Evolutionary conservation across 805 yeast species (phyloP), one percentile per base, ranked within the genome.

Genomic region (Metschnikowia similis): DNA sequence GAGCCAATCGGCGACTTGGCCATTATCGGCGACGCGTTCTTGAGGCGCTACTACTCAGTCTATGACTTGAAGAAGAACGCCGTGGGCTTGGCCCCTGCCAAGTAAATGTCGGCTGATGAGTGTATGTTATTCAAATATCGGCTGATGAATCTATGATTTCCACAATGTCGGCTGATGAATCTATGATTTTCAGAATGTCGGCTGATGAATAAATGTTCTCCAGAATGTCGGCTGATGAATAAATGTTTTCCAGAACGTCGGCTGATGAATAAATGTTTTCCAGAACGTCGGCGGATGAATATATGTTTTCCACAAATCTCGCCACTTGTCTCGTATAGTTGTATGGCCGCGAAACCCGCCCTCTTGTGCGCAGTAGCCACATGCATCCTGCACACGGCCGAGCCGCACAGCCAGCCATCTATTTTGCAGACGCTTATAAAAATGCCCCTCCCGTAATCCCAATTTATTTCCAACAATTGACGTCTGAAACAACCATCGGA

Each of bases 1-100:
- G 89, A 84, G 63, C 97, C 97, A 55, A 85, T 92, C 63, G 98
- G 98, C 52, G 97, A 96, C 59, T 72, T 94, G 72, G 96, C 97
- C 51, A 92, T 94, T 63, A 75, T 94, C 60, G 99, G 99, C 66
- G 99, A 94, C 66, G 92, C 98, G 13, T 94, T 94, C 85, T 82
- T 94, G 74, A 89, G 99, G 78, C 87, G 79, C 66, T 92, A 83
- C 78, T 94, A 94, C 80, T 89, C 97, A 26, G 81, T 94, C 59
- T 94, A 94, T 72, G 98, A 94, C 69, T 69, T 92, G 63, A 89
- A 88, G 65, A 82, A 84, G 70, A 77, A 92, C 68, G 95, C 96
- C 46, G 97, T 94, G 64, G 98, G 98, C 62, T 84, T 94, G 69
- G 99, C 98, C 46, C 72, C 75, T 56, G 85, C 96, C 50, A 75